Conservation (phyloP, 2,329 filamentous ascomycete genomes). For the Gyromitra esculenta region DNA sequence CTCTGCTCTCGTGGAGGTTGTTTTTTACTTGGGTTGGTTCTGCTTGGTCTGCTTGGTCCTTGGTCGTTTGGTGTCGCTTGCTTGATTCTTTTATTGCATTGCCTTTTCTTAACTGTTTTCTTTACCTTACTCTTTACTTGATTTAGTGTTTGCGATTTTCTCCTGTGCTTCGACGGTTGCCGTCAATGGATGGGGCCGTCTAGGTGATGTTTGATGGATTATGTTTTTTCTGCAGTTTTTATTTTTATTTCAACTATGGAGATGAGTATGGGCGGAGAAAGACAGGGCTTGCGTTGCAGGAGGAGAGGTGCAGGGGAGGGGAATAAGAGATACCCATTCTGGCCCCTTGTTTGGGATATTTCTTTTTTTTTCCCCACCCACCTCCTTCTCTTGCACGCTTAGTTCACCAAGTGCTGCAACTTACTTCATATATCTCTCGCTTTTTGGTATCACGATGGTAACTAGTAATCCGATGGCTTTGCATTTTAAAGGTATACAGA, state of each 20-base stretch:
- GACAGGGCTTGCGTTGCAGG: background rate
- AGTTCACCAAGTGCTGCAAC: background rate
- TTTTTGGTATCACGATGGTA: conserved; percentile 11
- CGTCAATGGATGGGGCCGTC: background rate
- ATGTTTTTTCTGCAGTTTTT: conserved; percentile 20
- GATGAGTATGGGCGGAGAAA: background rate
- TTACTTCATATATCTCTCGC: background rate
- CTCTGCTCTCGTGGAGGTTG: conserved; percentile 9
- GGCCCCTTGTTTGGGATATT: background rate
- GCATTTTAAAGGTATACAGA: conserved; percentile 30
- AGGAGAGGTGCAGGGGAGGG: background rate
- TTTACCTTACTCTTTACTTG: conserved; percentile 32
- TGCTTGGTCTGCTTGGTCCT: conserved; percentile 40
- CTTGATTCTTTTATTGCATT: conserved; percentile 40
- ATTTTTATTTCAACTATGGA: conserved; percentile 1
- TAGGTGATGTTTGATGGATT: conserved; percentile 3
- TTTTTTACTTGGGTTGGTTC: conserved; percentile 32
- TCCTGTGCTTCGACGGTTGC: background rate
- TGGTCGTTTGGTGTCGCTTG: conserved; percentile 47
- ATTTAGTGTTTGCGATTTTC: conserved; percentile 31
- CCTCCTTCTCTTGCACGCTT: background rate
- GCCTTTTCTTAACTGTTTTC: conserved; percentile 11
- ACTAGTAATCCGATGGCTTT: conserved; percentile 29
- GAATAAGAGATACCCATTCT: conserved; percentile 2
- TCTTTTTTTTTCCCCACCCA: background rate